Base-by-base conservation (phyloP, 2,329 filamentous ascomycete genomes). In the Ophiostoma montium region DNA sequence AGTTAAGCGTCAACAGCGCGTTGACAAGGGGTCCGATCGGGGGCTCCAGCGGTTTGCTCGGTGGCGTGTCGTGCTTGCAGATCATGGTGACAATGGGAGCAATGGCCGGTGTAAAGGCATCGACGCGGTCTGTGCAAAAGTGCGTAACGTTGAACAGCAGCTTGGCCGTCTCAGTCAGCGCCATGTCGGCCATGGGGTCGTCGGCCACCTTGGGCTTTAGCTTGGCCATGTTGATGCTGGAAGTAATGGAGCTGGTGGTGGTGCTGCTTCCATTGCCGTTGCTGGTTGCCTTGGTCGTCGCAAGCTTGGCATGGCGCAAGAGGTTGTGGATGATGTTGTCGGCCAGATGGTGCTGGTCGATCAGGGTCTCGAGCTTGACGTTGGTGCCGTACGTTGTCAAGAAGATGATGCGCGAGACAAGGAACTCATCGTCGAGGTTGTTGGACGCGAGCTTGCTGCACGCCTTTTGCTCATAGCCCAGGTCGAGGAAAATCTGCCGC, bases 111-210 rank as follows among this genome's bases (percentile, higher is more conserved):
- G 78, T 78, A 60, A 95, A 94, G 0, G 70, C 65, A 1, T 69
- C 62, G 5, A 68, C 65, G 23, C 82, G 71, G 38, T 80, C 71
- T 4, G 80, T 77, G 56, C 82, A 83, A 58, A 81, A 80, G 57
- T 89, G 81, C 2, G 84, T 84, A 48, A 95, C 71, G 63, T 95
- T 95, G 71, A 94, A 96, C 47, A 94, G 67, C 36, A 96, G 72
- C 60, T 94, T 95, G 46, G 92, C 68, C 0, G 84, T 90, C 63
- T 96, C 90, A 9, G 72, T 73, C 35, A 96, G 71, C 0, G 89
- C 87, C 77, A 90, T 79, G 51, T 84, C 79, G 55, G 84, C 79
- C 73, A 89, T 84, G 0, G 76, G 74, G 38, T 76, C 67, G 36
- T 76, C 67, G 12, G 55, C 55, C 23, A 27, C 23, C 35, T 43